Base-by-base conservation (phyloP, 1,139 yeast species). In the Insectozyma bohioensis region DNA sequence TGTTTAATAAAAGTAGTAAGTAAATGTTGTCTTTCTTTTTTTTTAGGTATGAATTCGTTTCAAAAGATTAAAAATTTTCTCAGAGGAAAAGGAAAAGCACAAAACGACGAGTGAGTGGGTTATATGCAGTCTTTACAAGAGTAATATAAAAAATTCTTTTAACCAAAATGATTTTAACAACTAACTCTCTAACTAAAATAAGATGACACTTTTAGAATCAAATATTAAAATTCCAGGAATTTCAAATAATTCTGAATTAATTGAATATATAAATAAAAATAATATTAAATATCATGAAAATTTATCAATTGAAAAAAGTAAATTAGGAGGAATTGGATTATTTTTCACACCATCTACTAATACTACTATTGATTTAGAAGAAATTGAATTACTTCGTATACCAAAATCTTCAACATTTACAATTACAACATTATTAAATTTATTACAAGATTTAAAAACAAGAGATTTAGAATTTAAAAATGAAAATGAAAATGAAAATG, bases 261-360 rank as follows among this genome's bases (percentile, higher is more conserved):
- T 34, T 5, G 29, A 33, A 3, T 34, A 44, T 44, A 34, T 44
- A 5, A 17, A 26, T 6, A 23, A 29, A 2, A 26, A 35, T 14
- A 32, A 31, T 7, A 38, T 43, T 8, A 27, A 7, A 7, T 26
- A 28, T 3, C 46, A 42, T 24, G 11, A 15, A 1, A 16, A 36
- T 9, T 14, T 63, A 8, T 24, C 46, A 3, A 48, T 63, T 15
- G 53, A 45, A 7, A 11, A 33, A 12, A 60, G 66, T 38, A 27
- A 39, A 2, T 42, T 60, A 13, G 70, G 70, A 5, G 71, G 71
- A 4, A 43, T 44, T n/a, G 71, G 71, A 6, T 35, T 64, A n/a
- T 51, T 58, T 35, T 53, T 52, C 26, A 43, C 46, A 6, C 27
- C 45, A n/a, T 22, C 24, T 6, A 35, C 19, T 4, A 30, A 23